Conservation (phyloP, 441 rosid genomes). For the Populus hybrid region DNA sequence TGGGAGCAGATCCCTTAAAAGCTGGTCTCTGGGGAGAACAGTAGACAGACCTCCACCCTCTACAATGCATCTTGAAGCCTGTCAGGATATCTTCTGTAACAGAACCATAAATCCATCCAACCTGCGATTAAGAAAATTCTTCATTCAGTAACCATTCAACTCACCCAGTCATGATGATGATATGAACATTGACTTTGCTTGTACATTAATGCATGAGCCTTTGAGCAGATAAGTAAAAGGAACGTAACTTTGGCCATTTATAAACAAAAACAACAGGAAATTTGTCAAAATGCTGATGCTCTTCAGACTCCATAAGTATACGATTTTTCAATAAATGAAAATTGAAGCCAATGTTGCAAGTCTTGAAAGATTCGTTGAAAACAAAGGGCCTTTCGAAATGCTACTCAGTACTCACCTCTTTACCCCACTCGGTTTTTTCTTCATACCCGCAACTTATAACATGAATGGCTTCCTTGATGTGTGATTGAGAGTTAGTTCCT, state of each 20-base stretch:
- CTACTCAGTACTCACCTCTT: constrained; percentile 53
- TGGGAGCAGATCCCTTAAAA: constrained; percentile 31
- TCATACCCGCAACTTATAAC: constrained; percentile 87
- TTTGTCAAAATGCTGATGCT: not conserved
- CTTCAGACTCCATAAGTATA: not conserved
- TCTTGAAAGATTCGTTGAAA: not conserved
- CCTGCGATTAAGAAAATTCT: constrained; percentile 37
- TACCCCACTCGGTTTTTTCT: constrained; percentile 97
- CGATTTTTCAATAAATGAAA: not conserved
- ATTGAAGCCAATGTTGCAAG: not conserved
- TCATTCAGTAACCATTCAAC: not conserved
- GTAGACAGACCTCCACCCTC: constrained; percentile 91
- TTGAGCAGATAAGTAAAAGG: not conserved
- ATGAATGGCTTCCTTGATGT: constrained; percentile 89
- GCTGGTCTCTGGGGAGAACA: constrained; percentile 77
- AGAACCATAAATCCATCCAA: constrained; percentile 95
- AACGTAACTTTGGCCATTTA: not conserved
- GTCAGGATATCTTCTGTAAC: constrained; percentile 30
- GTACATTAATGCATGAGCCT: not conserved
- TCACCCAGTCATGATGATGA: not conserved
- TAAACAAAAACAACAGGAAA: not conserved
- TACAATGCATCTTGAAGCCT: constrained; percentile 93
- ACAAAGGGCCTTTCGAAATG: not conserved
- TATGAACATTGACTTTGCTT: constrained; percentile 3
- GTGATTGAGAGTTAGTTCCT: constrained; percentile 57